These are phyloP conservation scores for Shiraia sp. DNA, from an alignment of 2,329 filamentous ascomycete species.

Conservation along the genomic window DNA sequence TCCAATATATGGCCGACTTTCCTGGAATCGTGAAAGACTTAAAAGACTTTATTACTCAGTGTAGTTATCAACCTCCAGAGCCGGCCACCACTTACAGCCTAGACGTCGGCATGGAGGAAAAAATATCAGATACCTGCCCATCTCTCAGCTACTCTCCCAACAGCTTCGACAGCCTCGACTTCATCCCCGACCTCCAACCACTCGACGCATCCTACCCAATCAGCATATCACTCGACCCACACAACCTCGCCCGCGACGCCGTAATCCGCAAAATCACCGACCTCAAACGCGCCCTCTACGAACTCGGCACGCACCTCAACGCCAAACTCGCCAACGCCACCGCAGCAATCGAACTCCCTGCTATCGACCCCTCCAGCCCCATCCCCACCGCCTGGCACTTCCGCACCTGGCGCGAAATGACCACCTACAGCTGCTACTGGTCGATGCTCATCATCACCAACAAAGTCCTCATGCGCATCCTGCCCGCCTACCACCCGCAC, in stretches of 20 bases:
- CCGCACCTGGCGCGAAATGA: slow-evolving; percentile 33
- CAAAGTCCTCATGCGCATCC: slow-evolving; percentile 32
- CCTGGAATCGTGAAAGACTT: slow-evolving; percentile 32
- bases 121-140: slow-evolving; percentile 18
- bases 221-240: slow-evolving; percentile 2
- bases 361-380: slow-evolving; percentile 21
- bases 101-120: slow-evolving; percentile 8
- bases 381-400: slow-evolving; percentile 34
- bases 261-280: slow-evolving; percentile 28
- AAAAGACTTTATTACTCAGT: slow-evolving; percentile 19
- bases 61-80: slow-evolving; percentile 2
- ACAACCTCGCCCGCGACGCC: slow-evolving; percentile 8
- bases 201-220: slow-evolving; percentile 6
- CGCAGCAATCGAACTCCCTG: slow-evolving; percentile 22
- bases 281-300: slow-evolving; percentile 28
- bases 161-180: slow-evolving; percentile 19
- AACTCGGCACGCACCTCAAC: slow-evolving; percentile 21
- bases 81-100: slow-evolving; percentile 4
- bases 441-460: slow-evolving; percentile 36
- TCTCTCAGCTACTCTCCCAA: slow-evolving; percentile 26
- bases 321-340: slow-evolving; percentile 26
- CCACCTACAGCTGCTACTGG: slow-evolving; percentile 39
- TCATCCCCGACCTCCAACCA: slow-evolving; percentile 12
- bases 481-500: slow-evolving; percentile 25
- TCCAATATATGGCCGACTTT: slow-evolving; percentile 32